Base-by-base conservation (phyloP, 768 basidiomycete species). In the Hericium alpestre region DNA sequence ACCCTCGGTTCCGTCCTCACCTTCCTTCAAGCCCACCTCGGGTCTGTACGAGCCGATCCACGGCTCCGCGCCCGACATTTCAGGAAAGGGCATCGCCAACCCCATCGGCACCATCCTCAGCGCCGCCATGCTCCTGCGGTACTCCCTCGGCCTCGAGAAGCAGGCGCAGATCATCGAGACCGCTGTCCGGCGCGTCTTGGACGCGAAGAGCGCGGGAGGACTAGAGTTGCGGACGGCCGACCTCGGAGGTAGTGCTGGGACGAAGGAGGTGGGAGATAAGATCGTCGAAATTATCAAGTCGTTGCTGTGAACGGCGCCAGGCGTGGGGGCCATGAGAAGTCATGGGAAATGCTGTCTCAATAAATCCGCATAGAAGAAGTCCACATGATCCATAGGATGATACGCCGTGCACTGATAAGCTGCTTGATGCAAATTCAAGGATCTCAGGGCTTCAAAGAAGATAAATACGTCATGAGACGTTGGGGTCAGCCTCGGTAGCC, bases 21-120 rank as follows among this genome's bases (percentile, higher is more conserved):
- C 80, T 25, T 75, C 80, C 59, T 87, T 86, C 70, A 89, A 87
- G 67, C 83, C 88, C 6, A 87, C 88, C 2, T 72, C 81, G 16
- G 96, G 96, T 43, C 74, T 99, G 46, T 99, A 99, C 76, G 96
- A 99, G 73, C 96, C 96, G 52, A 96, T 96, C 62, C 93, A 95
- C 66, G 91, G 91, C 53, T 92, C 91, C 46, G 93, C 93, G 1
- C 93, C 93, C 53, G 93, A 95, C 66, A 96, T 96, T 60, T 90
- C 93, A n/a, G 92, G 91, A 1, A 76, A 89, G 69, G 88, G 89
- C 16, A 91, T 94, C 64, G 93, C 93, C 62, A 96, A 96, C 69
- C 93, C 93, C 38, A 82, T 96, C 65, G 93, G 93, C 54, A 94
- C 93, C 15, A 95, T 96, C 68, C 86, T 96, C 58, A 93, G 91